These are phyloP conservation scores for Cadophora sp. DNA, from an alignment of 2,329 filamentous ascomycete species.

Conservation along the genomic window DNA sequence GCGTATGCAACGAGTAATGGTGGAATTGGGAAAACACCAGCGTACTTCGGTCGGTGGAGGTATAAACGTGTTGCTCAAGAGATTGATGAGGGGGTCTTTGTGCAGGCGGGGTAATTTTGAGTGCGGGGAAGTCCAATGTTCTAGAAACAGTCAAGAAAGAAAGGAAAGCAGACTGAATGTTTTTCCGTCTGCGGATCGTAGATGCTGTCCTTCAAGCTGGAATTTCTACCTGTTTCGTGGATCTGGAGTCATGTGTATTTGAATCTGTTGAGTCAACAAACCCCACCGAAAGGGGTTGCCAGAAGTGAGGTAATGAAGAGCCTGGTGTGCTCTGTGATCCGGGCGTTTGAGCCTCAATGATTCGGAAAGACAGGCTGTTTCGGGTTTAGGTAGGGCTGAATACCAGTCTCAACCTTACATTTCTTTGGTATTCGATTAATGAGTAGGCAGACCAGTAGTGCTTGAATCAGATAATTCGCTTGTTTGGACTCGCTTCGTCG, in stretches of 20 bases:
- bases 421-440: not conserved
- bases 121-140: no score
- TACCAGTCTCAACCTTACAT: not conserved
- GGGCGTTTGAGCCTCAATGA: not conserved
- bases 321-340: constrained; percentile 4
- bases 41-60: not conserved
- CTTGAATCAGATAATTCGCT: no score
- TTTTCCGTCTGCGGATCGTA: no score
- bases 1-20: not conserved
- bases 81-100: not conserved
- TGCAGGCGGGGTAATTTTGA: not conserved
- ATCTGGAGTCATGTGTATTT: not conserved
- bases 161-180: no score
- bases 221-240: not conserved
- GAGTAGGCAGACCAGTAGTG: no score
- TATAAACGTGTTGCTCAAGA: not conserved
- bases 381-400: not conserved
- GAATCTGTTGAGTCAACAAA: not conserved
- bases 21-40: not conserved
- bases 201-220: not conserved
- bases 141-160: no score
- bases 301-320: not conserved
- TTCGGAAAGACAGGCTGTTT: not conserved
- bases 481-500: no score
- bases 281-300: not conserved